phyloP scores from a whole-genome alignment of 2,329 filamentous ascomycete genomes.

The Trichophyton equinum region DNA sequence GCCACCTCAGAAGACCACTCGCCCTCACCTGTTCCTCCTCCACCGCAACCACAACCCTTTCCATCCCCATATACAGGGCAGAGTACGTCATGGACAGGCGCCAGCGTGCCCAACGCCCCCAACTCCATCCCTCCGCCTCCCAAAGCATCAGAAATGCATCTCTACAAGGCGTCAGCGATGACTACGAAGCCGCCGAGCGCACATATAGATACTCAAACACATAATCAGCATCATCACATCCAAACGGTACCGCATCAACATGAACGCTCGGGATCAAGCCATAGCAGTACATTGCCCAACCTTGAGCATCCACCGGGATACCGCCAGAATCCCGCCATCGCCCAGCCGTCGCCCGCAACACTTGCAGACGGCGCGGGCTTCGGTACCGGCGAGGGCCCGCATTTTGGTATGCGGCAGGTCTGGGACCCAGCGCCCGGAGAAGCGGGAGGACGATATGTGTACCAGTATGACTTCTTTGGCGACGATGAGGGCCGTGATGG shows the following conservation, averaged over 20 bases:
- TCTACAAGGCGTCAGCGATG: not conserved
- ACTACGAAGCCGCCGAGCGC: not conserved
- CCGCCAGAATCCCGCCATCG: conserved; percentile 16
- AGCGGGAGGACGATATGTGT: conserved; percentile 13
- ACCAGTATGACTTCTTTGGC: conserved; percentile 3
- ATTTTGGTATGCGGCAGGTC: conserved; percentile 4
- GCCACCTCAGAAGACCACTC: not conserved
- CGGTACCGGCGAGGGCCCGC: not conserved
- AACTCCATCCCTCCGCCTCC: conserved; percentile 6
- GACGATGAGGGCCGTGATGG: not conserved
- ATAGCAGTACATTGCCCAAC: not conserved
- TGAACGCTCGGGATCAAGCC: not conserved
- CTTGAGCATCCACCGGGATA: conserved; percentile 23
- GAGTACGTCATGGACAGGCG: not conserved
- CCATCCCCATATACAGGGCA: not conserved
- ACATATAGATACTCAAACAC: not conserved
- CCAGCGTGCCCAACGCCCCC: not conserved
- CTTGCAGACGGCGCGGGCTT: not conserved
- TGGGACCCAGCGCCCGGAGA: conserved; percentile 12
- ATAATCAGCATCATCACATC: not conserved
- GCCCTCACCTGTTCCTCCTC: not conserved
- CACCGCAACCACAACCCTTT: not conserved
- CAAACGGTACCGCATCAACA: not conserved
- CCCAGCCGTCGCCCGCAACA: not conserved
- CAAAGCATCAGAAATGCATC: not conserved